A percentile compares a stretch with the other conserved stretches of the same genome.
Conservation (phyloP, 257 asterid genomes). For the Solanum chiquidenum region DNA sequence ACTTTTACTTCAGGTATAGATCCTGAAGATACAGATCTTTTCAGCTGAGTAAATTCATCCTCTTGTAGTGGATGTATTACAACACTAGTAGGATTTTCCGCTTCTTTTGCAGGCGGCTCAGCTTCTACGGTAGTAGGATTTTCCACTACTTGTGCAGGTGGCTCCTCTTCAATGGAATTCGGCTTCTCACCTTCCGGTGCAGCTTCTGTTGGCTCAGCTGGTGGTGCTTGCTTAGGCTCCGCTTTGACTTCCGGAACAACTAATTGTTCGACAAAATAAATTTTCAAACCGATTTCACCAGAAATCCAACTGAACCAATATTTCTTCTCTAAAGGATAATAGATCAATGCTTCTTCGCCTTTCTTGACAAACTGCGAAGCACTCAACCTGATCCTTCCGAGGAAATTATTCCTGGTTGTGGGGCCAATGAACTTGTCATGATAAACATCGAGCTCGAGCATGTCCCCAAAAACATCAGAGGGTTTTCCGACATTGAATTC, state of each 20-base stretch:
- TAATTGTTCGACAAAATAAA: conserved; percentile 47
- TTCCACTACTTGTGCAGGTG: conserved; percentile 5
- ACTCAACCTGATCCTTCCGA: conserved; percentile 50
- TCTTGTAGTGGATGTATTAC: conserved; percentile 5
- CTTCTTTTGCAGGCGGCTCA: conserved; percentile 1
- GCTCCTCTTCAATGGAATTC: conserved; percentile 5
- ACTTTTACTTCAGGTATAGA: conserved; percentile 29
- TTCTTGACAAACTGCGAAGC: conserved; percentile 69
- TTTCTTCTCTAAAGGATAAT: conserved; percentile 71
- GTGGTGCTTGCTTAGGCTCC: conserved; percentile 1
- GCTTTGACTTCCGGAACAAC: conserved; percentile 32
- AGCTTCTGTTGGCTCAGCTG: conserved; percentile 13
- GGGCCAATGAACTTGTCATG: conserved; percentile 65
- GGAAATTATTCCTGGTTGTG: conserved; percentile 64
- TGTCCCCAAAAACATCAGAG: conserved; percentile 64
- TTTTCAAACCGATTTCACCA: conserved; percentile 76
- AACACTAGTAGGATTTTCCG: conserved; percentile 6
- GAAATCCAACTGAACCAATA: conserved; percentile 51
- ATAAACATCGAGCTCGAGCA: conserved; percentile 53
- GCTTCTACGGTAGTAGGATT: conserved; percentile 4
- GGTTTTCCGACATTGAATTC: conserved; percentile 57
- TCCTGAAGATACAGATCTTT: conserved; percentile 40
- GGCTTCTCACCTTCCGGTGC: conserved; percentile 9
- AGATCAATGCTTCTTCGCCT: conserved; percentile 86
- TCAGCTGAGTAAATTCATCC: conserved; percentile 18